A percentile compares a stretch with the other conserved stretches of the same genome.
Evolutionary conservation across 345 rosid species (phyloP).

Genomic region (Theobroma cacao): DNA sequence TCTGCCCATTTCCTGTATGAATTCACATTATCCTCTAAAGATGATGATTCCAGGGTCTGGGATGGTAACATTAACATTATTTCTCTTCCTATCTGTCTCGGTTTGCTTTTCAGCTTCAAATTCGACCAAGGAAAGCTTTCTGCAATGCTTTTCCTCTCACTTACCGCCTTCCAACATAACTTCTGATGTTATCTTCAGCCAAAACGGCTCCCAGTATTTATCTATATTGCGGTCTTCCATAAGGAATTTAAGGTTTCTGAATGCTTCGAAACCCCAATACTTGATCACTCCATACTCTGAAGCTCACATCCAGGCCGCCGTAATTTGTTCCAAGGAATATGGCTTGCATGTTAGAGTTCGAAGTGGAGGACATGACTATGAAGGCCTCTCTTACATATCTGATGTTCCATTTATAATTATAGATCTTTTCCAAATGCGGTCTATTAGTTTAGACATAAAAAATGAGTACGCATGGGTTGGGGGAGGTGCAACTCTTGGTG

Average conservation of each 20-base stretch:
- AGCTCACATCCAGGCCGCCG: not conserved
- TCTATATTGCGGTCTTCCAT: not conserved
- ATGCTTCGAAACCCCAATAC: not conserved
- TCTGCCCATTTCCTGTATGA: not conserved
- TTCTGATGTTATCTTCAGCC: not conserved
- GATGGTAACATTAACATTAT: not conserved
- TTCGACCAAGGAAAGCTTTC: not conserved
- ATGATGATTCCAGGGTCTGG: not conserved
- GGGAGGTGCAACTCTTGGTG: not conserved
- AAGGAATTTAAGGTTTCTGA: not conserved
- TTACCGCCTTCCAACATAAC: not conserved
- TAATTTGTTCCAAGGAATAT: conserved; percentile 4
- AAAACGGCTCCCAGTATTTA: not conserved
- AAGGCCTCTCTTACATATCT: conserved; percentile 2
- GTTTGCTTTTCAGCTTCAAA: conserved; percentile 4
- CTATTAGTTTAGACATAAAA: not conserved
- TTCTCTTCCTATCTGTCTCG: not conserved
- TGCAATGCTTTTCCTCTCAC: not conserved
- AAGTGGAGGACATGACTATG: conserved; percentile 2
- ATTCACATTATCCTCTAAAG: not conserved
- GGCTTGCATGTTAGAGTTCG: not conserved
- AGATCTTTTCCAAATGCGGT: not conserved
- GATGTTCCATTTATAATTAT: conserved; percentile 8
- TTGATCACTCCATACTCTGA: not conserved
- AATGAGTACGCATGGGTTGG: not conserved